These are phyloP conservation scores for Rubia balearica DNA, from an alignment of 305 asterid species.

Conservation along the genomic window DNA sequence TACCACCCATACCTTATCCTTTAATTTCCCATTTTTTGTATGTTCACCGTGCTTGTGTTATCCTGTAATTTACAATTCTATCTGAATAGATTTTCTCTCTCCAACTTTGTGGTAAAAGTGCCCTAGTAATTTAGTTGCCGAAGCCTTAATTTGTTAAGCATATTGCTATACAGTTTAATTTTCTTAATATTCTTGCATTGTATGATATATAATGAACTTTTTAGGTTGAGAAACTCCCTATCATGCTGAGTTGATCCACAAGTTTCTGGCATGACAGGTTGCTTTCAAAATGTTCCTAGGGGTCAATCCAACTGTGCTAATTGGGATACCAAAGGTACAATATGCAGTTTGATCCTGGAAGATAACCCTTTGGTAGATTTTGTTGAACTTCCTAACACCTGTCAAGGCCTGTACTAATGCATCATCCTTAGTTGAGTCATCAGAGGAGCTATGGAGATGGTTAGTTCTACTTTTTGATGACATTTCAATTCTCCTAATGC, in stretches of 20 bases:
- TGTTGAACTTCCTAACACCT: slow-evolving; percentile 95
- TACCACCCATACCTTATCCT: no score
- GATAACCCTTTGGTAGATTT: slow-evolving; percentile 95
- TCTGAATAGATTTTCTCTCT: background rate
- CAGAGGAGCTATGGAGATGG: slow-evolving; percentile 46
- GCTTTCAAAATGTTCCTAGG: slow-evolving; percentile 97
- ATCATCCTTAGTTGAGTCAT: slow-evolving; percentile 73
- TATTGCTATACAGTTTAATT: background rate
- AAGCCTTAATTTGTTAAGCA: background rate
- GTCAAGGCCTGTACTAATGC: slow-evolving; percentile 92
- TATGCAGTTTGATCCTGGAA: slow-evolving; percentile 85
- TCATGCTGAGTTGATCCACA: background rate
- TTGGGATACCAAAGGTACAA: slow-evolving; percentile 92
- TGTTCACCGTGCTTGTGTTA: background rate
- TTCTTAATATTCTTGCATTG: background rate
- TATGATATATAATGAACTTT: background rate
- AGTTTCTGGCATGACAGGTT: slow-evolving; percentile 39
- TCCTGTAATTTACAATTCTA: background rate
- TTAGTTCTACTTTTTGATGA: slow-evolving; percentile 27
- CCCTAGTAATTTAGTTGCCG: background rate
- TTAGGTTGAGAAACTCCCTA: background rate
- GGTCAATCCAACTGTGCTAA: slow-evolving; percentile 80
- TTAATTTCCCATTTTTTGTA: no score
- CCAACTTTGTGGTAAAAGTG: background rate
- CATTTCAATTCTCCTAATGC: slow-evolving; percentile 1